These are phyloP conservation scores for Dryas alaskensis DNA, from an alignment of 306 rosid species.

Conservation along the genomic window DNA sequence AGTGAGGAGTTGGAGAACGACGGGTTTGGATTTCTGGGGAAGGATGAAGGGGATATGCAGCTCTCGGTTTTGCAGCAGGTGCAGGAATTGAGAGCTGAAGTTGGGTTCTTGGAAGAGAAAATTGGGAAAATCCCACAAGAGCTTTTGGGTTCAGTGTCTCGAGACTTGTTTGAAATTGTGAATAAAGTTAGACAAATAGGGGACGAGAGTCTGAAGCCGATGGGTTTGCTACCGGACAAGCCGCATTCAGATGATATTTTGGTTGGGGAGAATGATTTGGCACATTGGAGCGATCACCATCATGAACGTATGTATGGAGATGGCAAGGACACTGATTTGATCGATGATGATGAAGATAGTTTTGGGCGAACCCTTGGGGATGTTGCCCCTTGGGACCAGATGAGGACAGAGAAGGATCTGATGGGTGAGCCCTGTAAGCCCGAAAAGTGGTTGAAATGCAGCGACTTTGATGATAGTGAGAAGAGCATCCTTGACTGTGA, in stretches of 20 bases:
- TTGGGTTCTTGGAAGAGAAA: conserved; percentile 72
- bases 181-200: conserved; percentile 71
- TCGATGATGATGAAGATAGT: conserved; percentile 93
- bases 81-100: conserved; percentile 80
- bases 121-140: conserved; percentile 62
- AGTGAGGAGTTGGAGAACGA: conserved; percentile 86
- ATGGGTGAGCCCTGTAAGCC: conserved; percentile 75
- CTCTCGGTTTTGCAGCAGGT: conserved; percentile 80
- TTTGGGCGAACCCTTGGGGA: conserved; percentile 81
- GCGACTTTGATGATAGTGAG: conserved; percentile 58
- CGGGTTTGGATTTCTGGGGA: conserved; percentile 76
- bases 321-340: conserved; percentile 83
- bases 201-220: conserved; percentile 55
- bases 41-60: conserved; percentile 82
- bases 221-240: conserved; percentile 65
- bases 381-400: conserved; percentile 92
- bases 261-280: conserved; percentile 91
- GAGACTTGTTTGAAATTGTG: conserved; percentile 70
- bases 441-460: conserved; percentile 93
- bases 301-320: conserved; percentile 75
- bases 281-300: conserved; percentile 88
- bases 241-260: conserved; percentile 65
- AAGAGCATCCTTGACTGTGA: conserved; percentile 91
- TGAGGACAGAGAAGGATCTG: conserved; percentile 77
- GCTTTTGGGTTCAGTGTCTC: conserved; percentile 67